Percentiles rank a stretch among this genome's conserved stretches.
Evolutionary conservation across 1,139 yeast genomes (phyloP).

Genomic region (Taphrina confusa): DNA sequence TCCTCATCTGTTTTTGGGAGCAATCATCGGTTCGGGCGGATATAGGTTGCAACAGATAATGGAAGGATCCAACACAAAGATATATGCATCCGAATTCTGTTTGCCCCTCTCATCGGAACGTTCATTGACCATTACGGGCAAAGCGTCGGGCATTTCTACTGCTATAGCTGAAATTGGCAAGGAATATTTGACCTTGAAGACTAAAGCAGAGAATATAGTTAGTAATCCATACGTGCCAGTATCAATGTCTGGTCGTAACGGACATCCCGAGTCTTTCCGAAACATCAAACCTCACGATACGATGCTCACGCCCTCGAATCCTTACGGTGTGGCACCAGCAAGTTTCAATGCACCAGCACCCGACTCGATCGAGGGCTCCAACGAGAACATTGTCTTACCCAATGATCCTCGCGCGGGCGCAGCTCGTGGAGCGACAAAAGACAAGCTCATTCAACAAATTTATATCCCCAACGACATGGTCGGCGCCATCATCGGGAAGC

Average conservation of each 20-base stretch:
- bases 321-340: conserved; percentile 42
- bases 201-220: conserved; percentile 46
- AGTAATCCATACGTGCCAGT: conserved; percentile 39
- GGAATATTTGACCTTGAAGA: conserved; percentile 63
- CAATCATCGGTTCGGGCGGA: conserved; percentile 79
- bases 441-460: conserved; percentile 60
- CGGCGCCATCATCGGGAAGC: conserved; percentile 84
- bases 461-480: conserved; percentile 75
- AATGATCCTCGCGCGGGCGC: conserved; percentile 26
- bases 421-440: conserved; percentile 18
- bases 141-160: conserved; percentile 82
- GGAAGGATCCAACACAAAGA: conserved; percentile 75
- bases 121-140: conserved; percentile 70
- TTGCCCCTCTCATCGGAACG: conserved; percentile 82
- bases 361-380: conserved; percentile 9
- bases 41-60: conserved; percentile 76
- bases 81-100: conserved; percentile 73
- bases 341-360: conserved; percentile 43
- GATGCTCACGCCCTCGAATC: conserved; percentile 40
- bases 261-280: conserved; percentile 38
- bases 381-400: conserved; percentile 21
- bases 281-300: conserved; percentile 37
- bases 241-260: conserved; percentile 40
- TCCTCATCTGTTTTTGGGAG: conserved; percentile 82
- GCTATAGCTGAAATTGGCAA: conserved; percentile 75